Evolutionary conservation across 768 basidiomycete species (phyloP).

Genomic region (Suillus paluster): DNA sequence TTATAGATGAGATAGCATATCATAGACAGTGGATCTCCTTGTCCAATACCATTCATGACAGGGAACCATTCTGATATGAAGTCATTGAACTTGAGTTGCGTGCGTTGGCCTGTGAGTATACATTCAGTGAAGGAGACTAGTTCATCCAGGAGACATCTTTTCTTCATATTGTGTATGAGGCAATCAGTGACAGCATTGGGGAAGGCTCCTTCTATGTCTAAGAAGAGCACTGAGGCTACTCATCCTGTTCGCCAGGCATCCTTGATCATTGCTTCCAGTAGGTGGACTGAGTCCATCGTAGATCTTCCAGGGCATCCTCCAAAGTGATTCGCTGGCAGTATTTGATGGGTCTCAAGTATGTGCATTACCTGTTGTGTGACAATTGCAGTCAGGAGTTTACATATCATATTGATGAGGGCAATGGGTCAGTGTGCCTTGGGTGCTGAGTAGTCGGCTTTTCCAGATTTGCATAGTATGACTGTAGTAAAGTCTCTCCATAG

Average conservation of each 20-base stretch:
- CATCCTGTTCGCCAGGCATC: slow-evolving; percentile 39
- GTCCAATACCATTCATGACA: no score
- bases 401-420: slow-evolving; percentile 36
- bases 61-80: no score
- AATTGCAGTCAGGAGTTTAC: slow-evolving; percentile 35
- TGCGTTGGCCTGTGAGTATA: slow-evolving; percentile 6
- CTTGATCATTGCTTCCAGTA: slow-evolving; percentile 39
- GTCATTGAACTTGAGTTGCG: slow-evolving; percentile 28
- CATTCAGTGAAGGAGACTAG: slow-evolving; percentile 13
- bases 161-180: slow-evolving; percentile 36
- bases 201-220: slow-evolving; percentile 50
- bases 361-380: slow-evolving; percentile 31
- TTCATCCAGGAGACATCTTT: not conserved
- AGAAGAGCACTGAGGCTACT: slow-evolving; percentile 42
- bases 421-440: slow-evolving; percentile 45
- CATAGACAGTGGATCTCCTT: no score
- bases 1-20: no score
- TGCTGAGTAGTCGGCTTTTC: slow-evolving; percentile 36
- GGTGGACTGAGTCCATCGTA: slow-evolving; percentile 41
- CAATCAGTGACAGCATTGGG: slow-evolving; percentile 39
- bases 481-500: slow-evolving; percentile 25
- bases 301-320: slow-evolving; percentile 43
- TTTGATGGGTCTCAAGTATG: slow-evolving; percentile 32
- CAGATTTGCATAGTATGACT: slow-evolving; percentile 41
- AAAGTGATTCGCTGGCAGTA: slow-evolving; percentile 43